phyloP scores from a whole-genome alignment of 177 flowering plant species.

The Vitis hybrid region DNA sequence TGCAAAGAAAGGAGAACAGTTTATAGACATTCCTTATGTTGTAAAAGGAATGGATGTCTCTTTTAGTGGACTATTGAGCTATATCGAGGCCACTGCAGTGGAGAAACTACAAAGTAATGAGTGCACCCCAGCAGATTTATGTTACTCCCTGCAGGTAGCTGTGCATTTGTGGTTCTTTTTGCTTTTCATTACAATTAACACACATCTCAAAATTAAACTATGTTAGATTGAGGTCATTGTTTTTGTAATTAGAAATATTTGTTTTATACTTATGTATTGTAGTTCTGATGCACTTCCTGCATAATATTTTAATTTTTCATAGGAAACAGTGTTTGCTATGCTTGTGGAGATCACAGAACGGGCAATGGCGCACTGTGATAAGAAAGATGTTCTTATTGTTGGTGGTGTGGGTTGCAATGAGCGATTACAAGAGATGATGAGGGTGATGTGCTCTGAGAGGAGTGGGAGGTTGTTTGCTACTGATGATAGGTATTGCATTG shows the following conservation, averaged over 20 bases:
- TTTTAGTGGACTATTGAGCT: slow-evolving; percentile 89
- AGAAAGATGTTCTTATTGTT: slow-evolving; percentile 81
- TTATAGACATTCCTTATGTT: slow-evolving; percentile 83
- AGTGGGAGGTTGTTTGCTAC: slow-evolving; percentile 81
- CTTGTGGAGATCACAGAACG: slow-evolving; percentile 93
- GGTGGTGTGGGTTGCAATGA: slow-evolving; percentile 96
- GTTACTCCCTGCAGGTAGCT: slow-evolving; percentile 78
- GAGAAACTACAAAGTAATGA: slow-evolving; percentile 82
- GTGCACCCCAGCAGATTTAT: slow-evolving; percentile 94
- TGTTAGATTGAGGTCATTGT: neutral
- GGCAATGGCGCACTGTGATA: slow-evolving; percentile 96
- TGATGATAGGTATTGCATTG: slow-evolving; percentile 83
- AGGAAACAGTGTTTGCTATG: slow-evolving; percentile 94
- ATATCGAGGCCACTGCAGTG: slow-evolving; percentile 73
- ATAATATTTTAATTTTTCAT: slow-evolving; percentile 9
- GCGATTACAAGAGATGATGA: slow-evolving; percentile 91
- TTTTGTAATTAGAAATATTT: neutral
- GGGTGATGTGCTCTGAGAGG: slow-evolving; percentile 80
- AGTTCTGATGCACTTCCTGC: neutral
- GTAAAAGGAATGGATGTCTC: slow-evolving; percentile 97
- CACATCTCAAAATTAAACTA: no score
- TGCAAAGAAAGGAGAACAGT: slow-evolving; percentile 82
- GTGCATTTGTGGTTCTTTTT: neutral
- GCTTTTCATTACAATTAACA: neutral
- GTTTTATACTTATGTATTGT: neutral